Evolutionary conservation across 768 basidiomycete genomes (phyloP), one percentile per base, ranked within the genome.

Genomic region (Hygrophoropsis aurantiaca): DNA sequence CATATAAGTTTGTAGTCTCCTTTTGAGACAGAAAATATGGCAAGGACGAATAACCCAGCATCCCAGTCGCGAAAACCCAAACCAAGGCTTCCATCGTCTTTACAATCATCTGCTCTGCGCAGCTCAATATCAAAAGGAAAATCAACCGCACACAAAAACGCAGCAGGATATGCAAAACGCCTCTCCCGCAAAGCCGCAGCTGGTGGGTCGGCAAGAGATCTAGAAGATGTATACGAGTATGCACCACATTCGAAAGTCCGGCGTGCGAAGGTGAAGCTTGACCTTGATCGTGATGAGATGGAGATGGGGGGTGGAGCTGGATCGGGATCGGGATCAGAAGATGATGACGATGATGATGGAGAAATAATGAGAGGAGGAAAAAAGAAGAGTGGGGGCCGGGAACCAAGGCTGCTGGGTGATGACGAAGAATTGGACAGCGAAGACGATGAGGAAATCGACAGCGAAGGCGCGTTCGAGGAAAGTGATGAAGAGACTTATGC

Each of bases 361-460:
- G 62, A 62, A 9, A 26, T 62, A 46, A n/a, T n/a, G n/a, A n/a
- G n/a, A n/a, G n/a, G n/a, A n/a, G 51, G 52, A 13, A 54, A 59
- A 11, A 56, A 64, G 10, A 66, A 54, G 30, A 64, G 58, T 52
- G 62, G 71, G 44, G 68, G 67, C 43, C 44, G 73, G 34, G 54
- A 56, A n/a, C 55, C 81, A 15, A 70, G 78, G 52, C 58, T 87
- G 39, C 69, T 81, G 41, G 79, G 75, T 5, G 78, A 81, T 25
- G 71, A 73, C 37, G 74, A 80, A 47, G 65, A 58, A 51, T 74
- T 90, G 53, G 82, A 74, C 26, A 81, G 78, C 50, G 81, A 69
- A 1, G 87, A 94, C 52, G 91, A 94, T 58, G 90, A 93, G 58
- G 90, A 93, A 50, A 79, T 93, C 37, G 87, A 90, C 50, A 87